Evolutionary conservation across 371 early-diverging fungal genomes (phyloP), one percentile per base, ranked within the genome.

Genomic region (Mortierella sp.): DNA sequence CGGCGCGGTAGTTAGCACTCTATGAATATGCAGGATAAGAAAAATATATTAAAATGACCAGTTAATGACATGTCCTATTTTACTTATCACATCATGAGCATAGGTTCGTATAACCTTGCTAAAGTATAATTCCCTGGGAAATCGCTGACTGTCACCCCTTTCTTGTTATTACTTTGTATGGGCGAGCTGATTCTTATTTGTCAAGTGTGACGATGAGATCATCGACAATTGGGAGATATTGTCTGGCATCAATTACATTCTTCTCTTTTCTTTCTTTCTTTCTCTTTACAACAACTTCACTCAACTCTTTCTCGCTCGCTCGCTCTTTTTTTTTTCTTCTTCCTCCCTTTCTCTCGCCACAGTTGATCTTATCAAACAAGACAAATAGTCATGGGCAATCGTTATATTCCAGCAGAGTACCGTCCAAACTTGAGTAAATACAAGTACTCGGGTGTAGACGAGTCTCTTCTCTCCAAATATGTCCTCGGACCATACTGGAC

Each of bases 401-500:
- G 63, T 15, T 83, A 77, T 55, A 89, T 90, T 61, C 85, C 87
- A 22, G 76, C 85, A 43, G 76, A 86, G 61, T 85, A 86, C 72
- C 81, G 90, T 70, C 69, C 83, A 37, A 93, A 94, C 78, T 78
- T 98, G 73, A 89, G 87, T 63, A 88, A 86, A 49, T 96, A 97
- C 87, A 89, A 91, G 77, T 97, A 96, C 86, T 87, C 87, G 64
- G 93, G 92, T 37, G 89, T 92, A 7, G 97, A 97, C 87, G 92
- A 96, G 81, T 97, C 97, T 12, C 89, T 97, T 19, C 83, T 99
- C 15, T 92, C 95, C 35, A 91, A 92, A 64, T 94, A 95, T 81
- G 88, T 98, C 56, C 87, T 97, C 66, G 86, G 88, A 22, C 93
- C 92, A 68, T 98, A 98, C 86, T 98, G 97, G 97, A 95, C 93